phyloP scores from a whole-genome alignment of 176 grass and related monocot genomes.

The Guadua angustifolia region DNA sequence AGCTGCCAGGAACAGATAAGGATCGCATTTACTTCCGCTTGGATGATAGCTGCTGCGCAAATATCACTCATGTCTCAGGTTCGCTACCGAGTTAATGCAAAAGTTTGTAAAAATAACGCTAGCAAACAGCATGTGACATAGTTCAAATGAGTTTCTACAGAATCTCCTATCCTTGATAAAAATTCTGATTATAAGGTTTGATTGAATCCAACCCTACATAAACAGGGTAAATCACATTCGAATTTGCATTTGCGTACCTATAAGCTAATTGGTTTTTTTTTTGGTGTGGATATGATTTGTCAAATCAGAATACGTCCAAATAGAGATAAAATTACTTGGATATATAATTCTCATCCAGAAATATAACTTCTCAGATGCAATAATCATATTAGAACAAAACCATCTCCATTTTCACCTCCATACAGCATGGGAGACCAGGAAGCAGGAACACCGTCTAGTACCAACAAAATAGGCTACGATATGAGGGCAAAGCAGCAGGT shows the following conservation, averaged over 20 bases:
- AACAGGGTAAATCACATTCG: neutral
- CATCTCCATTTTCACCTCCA: neutral
- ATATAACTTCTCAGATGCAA: neutral
- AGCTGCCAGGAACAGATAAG: neutral
- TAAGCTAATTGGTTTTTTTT: neutral
- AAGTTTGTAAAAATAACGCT: neutral
- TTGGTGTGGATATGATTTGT: neutral
- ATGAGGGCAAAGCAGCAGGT: slow-evolving; percentile 13
- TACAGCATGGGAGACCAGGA: neutral
- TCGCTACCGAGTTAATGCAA: neutral
- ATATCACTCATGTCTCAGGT: neutral
- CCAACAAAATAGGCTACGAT: neutral
- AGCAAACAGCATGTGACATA: neutral
- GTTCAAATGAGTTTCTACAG: neutral
- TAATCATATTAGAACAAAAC: neutral
- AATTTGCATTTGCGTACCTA: neutral
- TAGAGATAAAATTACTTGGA: neutral
- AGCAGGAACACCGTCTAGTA: slow-evolving; percentile 2
- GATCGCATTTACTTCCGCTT: neutral
- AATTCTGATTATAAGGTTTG: neutral
- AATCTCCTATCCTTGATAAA: neutral
- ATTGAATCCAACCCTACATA: neutral
- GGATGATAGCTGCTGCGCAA: neutral
- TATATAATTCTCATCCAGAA: neutral
- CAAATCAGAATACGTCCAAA: neutral